Evolutionary conservation across 805 yeast genomes (phyloP).

Genomic region (Candida montana): DNA sequence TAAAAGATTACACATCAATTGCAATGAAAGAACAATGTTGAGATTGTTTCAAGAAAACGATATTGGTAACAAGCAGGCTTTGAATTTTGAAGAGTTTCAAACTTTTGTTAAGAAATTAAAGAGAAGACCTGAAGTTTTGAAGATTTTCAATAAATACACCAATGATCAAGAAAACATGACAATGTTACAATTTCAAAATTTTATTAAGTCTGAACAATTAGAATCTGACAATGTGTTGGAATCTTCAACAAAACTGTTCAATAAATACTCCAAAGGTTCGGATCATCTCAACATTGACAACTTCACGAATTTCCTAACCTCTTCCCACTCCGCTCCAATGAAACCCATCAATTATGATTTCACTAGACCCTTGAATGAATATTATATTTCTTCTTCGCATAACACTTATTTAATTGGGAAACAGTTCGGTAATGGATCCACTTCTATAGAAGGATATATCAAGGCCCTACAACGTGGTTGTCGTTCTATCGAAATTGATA

Average conservation of each 20-base stretch:
- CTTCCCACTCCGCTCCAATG: conserved; percentile 23
- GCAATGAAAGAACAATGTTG: conserved; percentile 47
- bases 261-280: conserved; percentile 27
- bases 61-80: conserved; percentile 38
- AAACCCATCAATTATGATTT: conserved; percentile 31
- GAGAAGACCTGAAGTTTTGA: conserved; percentile 53
- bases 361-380: conserved; percentile 71
- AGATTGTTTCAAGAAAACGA: conserved; percentile 52
- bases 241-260: conserved; percentile 30
- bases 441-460: conserved; percentile 87
- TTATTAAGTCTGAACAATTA: conserved; percentile 43
- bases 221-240: conserved; percentile 32
- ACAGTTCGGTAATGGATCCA: conserved; percentile 71
- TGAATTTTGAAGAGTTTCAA: conserved; percentile 72
- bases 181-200: conserved; percentile 37
- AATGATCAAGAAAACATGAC: conserved; percentile 23
- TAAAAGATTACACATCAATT: conserved; percentile 63
- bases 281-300: conserved; percentile 13
- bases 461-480: conserved; percentile 88
- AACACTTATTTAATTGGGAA: conserved; percentile 87
- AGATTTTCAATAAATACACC: conserved; percentile 40
- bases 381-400: conserved; percentile 89
- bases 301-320: conserved; percentile 26
- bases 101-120: conserved; percentile 65
- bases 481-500: conserved; percentile 88